phyloP scores from a whole-genome alignment of 371 early-diverging fungal species.

The Mucor lusitanicus region DNA sequence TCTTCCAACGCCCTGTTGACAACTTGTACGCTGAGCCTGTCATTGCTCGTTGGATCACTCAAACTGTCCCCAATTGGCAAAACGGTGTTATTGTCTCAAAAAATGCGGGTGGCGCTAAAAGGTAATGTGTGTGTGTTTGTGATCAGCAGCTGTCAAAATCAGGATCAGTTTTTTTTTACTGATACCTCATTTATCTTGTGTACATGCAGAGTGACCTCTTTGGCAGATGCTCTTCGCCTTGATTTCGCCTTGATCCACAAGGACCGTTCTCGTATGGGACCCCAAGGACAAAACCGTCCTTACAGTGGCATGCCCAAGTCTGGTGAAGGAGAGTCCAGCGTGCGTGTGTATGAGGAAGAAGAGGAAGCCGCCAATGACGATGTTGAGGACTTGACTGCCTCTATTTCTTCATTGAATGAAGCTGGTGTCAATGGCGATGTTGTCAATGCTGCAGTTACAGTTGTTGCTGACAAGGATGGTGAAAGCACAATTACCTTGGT shows the following conservation, averaged over 20 bases:
- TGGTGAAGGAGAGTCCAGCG: slow-evolving; percentile 36
- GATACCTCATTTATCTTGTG: not conserved
- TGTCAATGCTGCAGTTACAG: slow-evolving; percentile 53
- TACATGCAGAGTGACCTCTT: slow-evolving; percentile 83
- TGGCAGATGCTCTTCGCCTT: slow-evolving; percentile 92
- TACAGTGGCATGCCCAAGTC: slow-evolving; percentile 54
- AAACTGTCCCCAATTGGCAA: slow-evolving; percentile 73
- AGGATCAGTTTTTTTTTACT: no score
- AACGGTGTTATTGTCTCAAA: slow-evolving; percentile 91
- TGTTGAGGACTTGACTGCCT: slow-evolving; percentile 37
- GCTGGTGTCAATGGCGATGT: slow-evolving; percentile 40
- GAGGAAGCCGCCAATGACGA: slow-evolving; percentile 30
- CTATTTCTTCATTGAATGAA: slow-evolving; percentile 50
- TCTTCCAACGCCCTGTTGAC: slow-evolving; percentile 94
- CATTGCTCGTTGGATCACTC: slow-evolving; percentile 88
- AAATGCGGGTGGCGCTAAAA: slow-evolving; percentile 97
- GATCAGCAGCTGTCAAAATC: not conserved
- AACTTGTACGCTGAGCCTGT: slow-evolving; percentile 95
- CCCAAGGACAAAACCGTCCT: slow-evolving; percentile 57
- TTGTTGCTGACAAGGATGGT: slow-evolving; percentile 56
- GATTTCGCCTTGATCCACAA: slow-evolving; percentile 97
- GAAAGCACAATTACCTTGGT: slow-evolving; percentile 78
- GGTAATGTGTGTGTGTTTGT: slow-evolving; percentile 51
- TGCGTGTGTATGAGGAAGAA: slow-evolving; percentile 44
- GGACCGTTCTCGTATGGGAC: slow-evolving; percentile 70